Percentiles rank a stretch among this genome's conserved stretches.
phyloP scores from a whole-genome alignment of 2,329 filamentous ascomycete species.

The Hypoxylon sp. region DNA sequence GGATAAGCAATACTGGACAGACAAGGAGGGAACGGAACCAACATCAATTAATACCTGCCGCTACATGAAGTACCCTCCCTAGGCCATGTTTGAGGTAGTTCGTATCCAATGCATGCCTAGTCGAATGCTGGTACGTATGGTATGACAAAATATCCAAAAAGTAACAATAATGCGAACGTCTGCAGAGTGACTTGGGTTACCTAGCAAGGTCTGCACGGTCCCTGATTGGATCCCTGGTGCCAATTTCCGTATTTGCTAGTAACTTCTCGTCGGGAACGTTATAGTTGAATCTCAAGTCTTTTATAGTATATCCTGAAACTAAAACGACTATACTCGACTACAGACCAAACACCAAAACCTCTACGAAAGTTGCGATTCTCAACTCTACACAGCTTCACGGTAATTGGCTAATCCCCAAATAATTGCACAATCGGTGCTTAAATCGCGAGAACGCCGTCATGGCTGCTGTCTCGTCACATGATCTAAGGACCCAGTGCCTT shows the following conservation, averaged over 20 bases:
- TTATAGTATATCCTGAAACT: conserved; percentile 8
- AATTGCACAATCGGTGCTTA: conserved; percentile 35
- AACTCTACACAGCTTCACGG: conserved; percentile 29
- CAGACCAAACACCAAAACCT: conserved; percentile 23
- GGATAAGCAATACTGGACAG: conserved; percentile 27
- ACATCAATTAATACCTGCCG: conserved; percentile 21
- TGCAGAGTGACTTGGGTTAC: conserved; percentile 40
- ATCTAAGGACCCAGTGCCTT: conserved; percentile 47
- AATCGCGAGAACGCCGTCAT: conserved; percentile 36
- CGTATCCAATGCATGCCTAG: conserved; percentile 28
- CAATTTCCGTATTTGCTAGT: conserved; percentile 30
- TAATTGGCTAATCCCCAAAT: conserved; percentile 48
- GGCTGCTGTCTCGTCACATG: conserved; percentile 48
- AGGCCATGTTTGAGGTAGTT: conserved; percentile 1
- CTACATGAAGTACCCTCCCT: conserved; percentile 32
- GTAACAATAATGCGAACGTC: conserved; percentile 33
- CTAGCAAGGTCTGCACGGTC: conserved; percentile 38
- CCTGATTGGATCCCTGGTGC: conserved; percentile 33
- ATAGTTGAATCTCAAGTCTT: conserved; percentile 18
- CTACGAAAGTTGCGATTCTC: conserved; percentile 43
- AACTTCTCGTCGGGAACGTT: conserved; percentile 13
- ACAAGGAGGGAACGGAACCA: conserved; percentile 26
- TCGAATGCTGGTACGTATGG: conserved; percentile 33
- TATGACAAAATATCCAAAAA: conserved; percentile 40
- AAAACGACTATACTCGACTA: conserved; percentile 10